A percentile compares a stretch with the other conserved stretches of the same genome.
phyloP scores from a whole-genome alignment of 108 stramenopile genomes.

The Schizochytrium sp. region DNA sequence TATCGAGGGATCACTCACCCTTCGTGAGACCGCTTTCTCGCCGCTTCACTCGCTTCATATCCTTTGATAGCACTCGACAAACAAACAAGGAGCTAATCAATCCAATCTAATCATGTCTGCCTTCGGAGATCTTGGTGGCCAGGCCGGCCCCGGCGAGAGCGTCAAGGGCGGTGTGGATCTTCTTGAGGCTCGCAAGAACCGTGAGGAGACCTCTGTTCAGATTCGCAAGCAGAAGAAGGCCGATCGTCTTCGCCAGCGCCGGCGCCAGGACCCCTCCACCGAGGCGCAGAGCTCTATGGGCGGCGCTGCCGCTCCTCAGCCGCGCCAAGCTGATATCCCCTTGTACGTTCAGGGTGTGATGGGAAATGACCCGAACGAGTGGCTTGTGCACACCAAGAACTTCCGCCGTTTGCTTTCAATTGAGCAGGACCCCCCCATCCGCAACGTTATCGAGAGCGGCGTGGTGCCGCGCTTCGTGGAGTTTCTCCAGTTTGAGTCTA shows the following conservation, averaged over 20 bases:
- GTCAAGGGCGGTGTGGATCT: conserved; percentile 94
- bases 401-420: conserved; percentile 83
- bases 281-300: conserved; percentile 81
- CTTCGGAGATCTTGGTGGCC: conserved; percentile 21
- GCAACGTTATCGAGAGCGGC: conserved; percentile 93
- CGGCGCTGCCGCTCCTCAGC: conserved; percentile 47
- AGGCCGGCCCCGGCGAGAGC: conserved; percentile 71
- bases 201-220: conserved; percentile 96
- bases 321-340: not conserved
- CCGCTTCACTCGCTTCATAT: no score
- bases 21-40: no score
- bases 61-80: no score
- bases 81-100: no score
- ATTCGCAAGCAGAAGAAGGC: conserved; percentile 97
- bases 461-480: conserved; percentile 96
- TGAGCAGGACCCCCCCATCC: conserved; percentile 98
- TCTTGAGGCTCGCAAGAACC: conserved; percentile 90
- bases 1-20: no score
- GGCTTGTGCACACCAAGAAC: conserved; percentile 47
- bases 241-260: conserved; percentile 91
- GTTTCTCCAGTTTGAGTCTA: conserved; percentile 90
- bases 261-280: conserved; percentile 77
- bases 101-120: not conserved
- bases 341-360: conserved; percentile 17
- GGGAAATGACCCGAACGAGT: not conserved